phyloP scores from a whole-genome alignment of 2,329 filamentous ascomycete species.

The Colletotrichum viniferum region DNA sequence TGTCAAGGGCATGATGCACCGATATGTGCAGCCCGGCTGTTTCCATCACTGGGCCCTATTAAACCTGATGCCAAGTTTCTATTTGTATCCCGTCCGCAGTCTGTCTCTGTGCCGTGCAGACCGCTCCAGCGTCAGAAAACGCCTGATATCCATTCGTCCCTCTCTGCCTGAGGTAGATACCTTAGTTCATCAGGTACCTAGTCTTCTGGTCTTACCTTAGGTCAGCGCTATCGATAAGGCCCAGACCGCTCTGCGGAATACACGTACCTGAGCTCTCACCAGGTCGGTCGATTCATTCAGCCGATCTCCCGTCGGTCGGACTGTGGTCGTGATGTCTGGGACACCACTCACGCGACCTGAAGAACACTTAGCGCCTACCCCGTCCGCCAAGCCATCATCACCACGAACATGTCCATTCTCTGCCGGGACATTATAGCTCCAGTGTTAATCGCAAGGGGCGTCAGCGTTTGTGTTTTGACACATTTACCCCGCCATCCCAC shows the following conservation, averaged over 20 bases:
- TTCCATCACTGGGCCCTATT: background rate
- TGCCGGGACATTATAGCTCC: background rate
- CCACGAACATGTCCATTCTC: background rate
- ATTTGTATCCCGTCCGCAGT: background rate
- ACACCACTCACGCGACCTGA: conserved; percentile 13
- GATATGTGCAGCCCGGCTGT: background rate
- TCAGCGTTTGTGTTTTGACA: background rate
- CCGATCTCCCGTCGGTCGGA: background rate
- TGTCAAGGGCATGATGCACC: background rate
- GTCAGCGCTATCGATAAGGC: conserved; percentile 2
- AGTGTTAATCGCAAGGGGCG: background rate
- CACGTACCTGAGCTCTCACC: background rate
- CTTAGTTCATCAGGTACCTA: background rate
- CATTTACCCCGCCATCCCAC: conserved; percentile 13
- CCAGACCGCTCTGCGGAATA: background rate
- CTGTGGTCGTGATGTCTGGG: background rate
- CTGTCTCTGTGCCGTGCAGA: background rate
- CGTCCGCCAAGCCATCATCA: background rate
- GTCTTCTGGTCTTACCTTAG: background rate
- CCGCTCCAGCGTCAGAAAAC: background rate
- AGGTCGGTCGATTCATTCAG: background rate
- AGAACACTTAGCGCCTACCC: background rate
- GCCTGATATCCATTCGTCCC: background rate
- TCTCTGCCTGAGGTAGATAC: background rate
- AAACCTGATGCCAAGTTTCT: background rate